Conservation (phyloP, 2,329 filamentous ascomycete genomes). For the Fulvia fulva region DNA sequence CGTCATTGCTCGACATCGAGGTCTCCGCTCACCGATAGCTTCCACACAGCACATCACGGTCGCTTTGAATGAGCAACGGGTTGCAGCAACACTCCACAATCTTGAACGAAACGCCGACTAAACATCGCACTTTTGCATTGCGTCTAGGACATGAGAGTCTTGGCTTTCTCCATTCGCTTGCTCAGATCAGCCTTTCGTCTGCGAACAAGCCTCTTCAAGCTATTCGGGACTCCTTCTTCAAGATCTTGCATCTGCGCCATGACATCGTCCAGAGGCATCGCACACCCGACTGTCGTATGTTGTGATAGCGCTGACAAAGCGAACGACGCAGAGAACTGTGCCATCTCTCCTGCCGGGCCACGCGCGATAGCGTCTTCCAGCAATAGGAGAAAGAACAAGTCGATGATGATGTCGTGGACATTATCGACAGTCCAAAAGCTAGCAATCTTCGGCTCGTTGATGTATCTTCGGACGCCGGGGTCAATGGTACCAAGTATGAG, state of each 20-base stretch:
- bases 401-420: neutral
- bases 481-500: neutral
- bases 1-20: neutral
- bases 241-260: neutral
- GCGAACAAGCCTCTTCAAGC: neutral
- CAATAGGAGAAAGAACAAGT: neutral
- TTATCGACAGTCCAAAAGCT: neutral
- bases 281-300: neutral
- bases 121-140: too few relatives aligned
- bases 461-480: neutral
- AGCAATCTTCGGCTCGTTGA: neutral
- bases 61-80: neutral
- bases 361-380: neutral
- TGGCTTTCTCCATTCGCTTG: neutral
- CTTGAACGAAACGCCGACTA: too few relatives aligned
- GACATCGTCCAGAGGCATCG: neutral
- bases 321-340: neutral
- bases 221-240: neutral
- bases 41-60: neutral
- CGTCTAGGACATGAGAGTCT: too few relatives aligned
- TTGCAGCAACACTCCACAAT: too few relatives aligned
- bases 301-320: neutral
- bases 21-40: neutral
- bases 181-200: neutral
- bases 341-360: neutral